Evolutionary conservation across 148 eudicot species (phyloP), one percentile per base, ranked within the genome.

Genomic region (Linanthus parryae): DNA sequence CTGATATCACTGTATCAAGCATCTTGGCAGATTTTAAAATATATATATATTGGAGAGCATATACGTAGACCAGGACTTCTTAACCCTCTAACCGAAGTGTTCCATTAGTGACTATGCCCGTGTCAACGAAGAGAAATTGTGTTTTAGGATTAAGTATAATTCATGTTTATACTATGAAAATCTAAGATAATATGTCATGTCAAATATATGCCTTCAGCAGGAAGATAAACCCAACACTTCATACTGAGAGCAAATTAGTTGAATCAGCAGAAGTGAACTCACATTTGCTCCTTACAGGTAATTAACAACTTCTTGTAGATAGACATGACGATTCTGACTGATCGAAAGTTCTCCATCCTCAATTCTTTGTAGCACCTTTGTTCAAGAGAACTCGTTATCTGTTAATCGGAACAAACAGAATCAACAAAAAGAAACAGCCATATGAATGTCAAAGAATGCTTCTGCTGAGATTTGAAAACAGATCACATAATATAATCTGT

Each of bases 221-320:
- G n/a, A n/a, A n/a, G n/a, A n/a, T n/a, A n/a, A n/a, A n/a, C n/a
- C n/a, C n/a, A n/a, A n/a, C n/a, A n/a, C n/a, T n/a, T n/a, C n/a
- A n/a, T n/a, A n/a, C 21, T 31, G 19, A 29, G 22, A 52, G 28
- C 19, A 20, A 14, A 30, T 39, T 20, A 39, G 33, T n/a, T 64
- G 23, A 17, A 23, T 40, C 20, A 45, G 44, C 14, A 38, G 43
- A 46, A 48, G 24, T 41, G 28, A 60, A 71, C 99, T 72, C 70
- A 94, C 99, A 94, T 75, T 80, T 88, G 95, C 49, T 94, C 99
- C 76, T 71, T 88, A 63, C 99, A 94, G 41, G 91, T 62, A 22
- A 66, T 37, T 65, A 88, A 54, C 65, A 94, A 62, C 61, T 88
- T 94, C 78, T 66, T 77, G 78, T 88, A 92, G 46, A 92, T 73